Conservation (phyloP, 139 green algal species). For the Micractinium sp. region DNA sequence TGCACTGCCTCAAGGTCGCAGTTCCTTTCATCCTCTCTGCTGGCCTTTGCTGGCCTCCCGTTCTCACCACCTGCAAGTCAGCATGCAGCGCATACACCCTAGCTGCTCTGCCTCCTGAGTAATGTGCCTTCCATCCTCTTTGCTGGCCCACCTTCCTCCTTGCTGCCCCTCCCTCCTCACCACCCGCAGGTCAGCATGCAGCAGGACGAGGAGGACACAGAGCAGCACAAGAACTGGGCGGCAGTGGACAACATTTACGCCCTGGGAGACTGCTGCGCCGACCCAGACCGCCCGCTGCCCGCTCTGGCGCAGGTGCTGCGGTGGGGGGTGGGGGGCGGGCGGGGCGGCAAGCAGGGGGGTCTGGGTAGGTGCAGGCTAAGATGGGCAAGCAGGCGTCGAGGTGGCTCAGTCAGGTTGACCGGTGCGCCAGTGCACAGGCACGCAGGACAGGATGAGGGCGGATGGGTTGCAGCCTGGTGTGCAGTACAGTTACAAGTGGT, state of each 20-base stretch:
- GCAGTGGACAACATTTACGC: conserved; percentile 69
- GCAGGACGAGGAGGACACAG: conserved; percentile 32
- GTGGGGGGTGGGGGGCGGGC: neutral
- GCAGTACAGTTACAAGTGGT: too few species aligned
- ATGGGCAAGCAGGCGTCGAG: too few species aligned
- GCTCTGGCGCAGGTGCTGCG: conserved; percentile 89
- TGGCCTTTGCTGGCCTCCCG: too few species aligned
- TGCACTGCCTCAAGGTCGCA: too few species aligned
- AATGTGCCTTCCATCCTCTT: neutral
- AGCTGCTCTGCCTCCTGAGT: too few species aligned
- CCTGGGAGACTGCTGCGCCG: conserved; percentile 89
- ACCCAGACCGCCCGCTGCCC: conserved; percentile 78
- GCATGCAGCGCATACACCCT: too few species aligned
- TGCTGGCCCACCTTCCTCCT: neutral
- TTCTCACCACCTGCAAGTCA: too few species aligned
- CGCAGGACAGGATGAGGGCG: too few species aligned
- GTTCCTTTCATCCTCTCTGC: too few species aligned
- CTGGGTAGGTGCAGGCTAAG: neutral
- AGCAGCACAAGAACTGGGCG: neutral
- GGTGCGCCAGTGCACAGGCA: too few species aligned
- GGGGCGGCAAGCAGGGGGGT: neutral
- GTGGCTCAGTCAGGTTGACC: too few species aligned
- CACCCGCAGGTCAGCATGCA: conserved; percentile 34
- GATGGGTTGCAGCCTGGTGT: too few species aligned
- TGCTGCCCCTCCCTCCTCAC: neutral